Evolutionary conservation across 768 basidiomycete species (phyloP).

Genomic region (Mycena galericulata): DNA sequence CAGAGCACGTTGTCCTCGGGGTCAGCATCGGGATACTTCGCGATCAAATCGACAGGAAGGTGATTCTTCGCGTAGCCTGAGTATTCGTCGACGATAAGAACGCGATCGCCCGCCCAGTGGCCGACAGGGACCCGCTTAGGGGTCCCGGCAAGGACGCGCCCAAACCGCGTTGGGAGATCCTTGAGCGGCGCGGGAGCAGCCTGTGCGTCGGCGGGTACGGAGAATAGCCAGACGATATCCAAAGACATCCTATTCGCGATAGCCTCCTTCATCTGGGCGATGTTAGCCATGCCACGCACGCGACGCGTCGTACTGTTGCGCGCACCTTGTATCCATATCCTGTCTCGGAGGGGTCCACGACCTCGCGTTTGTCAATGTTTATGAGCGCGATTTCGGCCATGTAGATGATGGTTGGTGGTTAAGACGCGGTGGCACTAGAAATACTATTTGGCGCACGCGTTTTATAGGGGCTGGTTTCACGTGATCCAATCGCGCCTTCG

Average conservation of each 20-base stretch:
- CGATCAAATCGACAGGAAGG: conserved; percentile 3
- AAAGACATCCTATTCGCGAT: background rate
- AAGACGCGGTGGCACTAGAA: no score
- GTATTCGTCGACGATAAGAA: conserved; percentile 22
- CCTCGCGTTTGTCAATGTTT: no score
- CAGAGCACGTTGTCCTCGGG: conserved; percentile 1
- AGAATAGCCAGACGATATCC: conserved; percentile 3
- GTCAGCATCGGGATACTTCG: background rate
- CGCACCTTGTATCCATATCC: no score
- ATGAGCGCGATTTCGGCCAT: no score
- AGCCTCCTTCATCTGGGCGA: background rate
- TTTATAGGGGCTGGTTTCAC: no score
- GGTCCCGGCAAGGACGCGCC: background rate
- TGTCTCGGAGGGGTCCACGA: no score
- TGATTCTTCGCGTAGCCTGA: background rate
- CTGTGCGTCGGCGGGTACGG: conserved; percentile 5
- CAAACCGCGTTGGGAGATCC: background rate
- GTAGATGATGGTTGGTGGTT: no score
- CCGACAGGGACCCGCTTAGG: background rate
- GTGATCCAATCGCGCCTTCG: no score
- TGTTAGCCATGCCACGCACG: no score
- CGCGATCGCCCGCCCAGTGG: conserved; percentile 26
- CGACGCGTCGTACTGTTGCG: no score
- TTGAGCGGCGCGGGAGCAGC: background rate
- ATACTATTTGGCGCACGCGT: no score